phyloP scores from a whole-genome alignment of 2,329 filamentous ascomycete genomes.

The Botrytis fabae region DNA sequence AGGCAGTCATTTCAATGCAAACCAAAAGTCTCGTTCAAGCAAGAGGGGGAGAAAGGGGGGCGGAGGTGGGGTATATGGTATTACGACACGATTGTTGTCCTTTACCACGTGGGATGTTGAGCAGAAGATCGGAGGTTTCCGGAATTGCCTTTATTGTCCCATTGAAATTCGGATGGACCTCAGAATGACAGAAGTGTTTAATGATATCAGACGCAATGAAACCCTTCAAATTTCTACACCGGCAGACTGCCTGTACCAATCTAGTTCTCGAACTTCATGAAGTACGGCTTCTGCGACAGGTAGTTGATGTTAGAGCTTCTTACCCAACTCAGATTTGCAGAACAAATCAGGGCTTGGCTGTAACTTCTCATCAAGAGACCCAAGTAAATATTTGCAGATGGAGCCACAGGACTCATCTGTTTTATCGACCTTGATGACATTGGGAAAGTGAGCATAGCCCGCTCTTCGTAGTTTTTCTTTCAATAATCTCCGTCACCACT shows the following conservation, averaged over 20 bases:
- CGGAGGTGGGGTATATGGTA: not conserved
- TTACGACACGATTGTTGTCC: not conserved
- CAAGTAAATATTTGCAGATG: not conserved
- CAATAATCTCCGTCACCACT: conserved; percentile 68
- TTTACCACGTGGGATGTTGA: not conserved
- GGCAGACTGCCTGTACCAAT: not conserved
- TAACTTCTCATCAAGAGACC: not conserved
- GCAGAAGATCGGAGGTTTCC: not conserved
- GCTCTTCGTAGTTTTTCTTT: conserved; percentile 43
- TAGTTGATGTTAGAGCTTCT: not conserved
- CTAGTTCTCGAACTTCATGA: not conserved
- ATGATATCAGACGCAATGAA: not conserved
- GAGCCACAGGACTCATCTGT: not conserved
- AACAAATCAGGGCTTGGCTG: no score
- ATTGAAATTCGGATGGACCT: not conserved
- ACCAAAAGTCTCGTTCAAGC: not conserved
- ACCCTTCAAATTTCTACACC: not conserved
- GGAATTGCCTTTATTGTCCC: not conserved
- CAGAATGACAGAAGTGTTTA: not conserved
- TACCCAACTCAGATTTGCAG: not conserved
- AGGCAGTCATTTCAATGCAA: not conserved
- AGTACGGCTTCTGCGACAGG: no score
- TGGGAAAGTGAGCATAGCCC: not conserved
- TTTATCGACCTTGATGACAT: not conserved
- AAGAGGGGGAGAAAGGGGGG: not conserved